Evolutionary conservation across 768 basidiomycete genomes (phyloP), one percentile per base, ranked within the genome.

Genomic region (Termitomyces sp.): DNA sequence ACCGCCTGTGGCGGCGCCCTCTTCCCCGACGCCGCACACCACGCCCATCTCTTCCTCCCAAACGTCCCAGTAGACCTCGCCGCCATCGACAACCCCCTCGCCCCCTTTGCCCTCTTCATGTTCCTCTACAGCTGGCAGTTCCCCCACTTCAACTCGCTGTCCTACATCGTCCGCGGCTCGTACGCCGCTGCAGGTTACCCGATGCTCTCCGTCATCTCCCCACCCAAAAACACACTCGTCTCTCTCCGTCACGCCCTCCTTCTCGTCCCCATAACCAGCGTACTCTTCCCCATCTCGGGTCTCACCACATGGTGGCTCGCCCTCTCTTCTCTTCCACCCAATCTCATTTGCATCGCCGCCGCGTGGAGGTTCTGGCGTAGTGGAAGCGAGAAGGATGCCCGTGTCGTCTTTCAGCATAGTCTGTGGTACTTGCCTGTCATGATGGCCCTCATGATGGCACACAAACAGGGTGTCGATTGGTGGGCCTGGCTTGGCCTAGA

Each of bases 61-160:
- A 66, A 74, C 24, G 61, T 72, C 42, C 59, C 73, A 5, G 58
- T 79, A 30, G 80, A 84, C 61, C 36, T 76, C 13, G 68, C 80
- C n/a, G 66, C 83, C 50, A 75, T 87, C 52, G 84, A 95, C 69
- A 94, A 92, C 68, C 87, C 94, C 0, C 80, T 97, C 43, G 83
- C 89, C 0, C 87, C 94, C 0, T 72, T 91, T 58, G 84, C 87
- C 2, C 76, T 99, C 3, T 92, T 91, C 74, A 79, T 87, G 72
- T 72, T 98, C 48, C 80, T 97, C 9, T 99, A 87, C 75, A 90
- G 89, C 60, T 99, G 96, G 96, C 97, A 99, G 69, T 98, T 98
- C 74, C 95, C 96, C 36, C 96, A 99, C 71, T 98, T 99, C 77
- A 98, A 95, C 71, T 72, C 93, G 1, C 78, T 99, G n/a, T 87